Percentiles rank a stretch among this genome's conserved stretches.
Evolutionary conservation across 805 yeast species (phyloP).

Genomic region (Starmerella floris): DNA sequence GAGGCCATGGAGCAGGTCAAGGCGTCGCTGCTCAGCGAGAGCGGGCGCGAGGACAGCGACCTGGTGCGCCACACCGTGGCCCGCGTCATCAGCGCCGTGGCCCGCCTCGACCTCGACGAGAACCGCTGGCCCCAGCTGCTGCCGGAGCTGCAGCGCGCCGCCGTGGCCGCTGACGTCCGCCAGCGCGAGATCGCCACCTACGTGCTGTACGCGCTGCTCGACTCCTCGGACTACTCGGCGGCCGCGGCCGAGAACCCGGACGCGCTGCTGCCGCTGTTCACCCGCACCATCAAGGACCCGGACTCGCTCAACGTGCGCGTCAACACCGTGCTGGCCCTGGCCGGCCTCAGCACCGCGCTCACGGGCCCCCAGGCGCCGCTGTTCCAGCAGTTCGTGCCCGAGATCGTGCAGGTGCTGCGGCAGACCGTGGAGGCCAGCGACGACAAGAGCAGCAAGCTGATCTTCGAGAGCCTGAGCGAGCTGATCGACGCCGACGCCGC

Average conservation of each 20-base stretch:
- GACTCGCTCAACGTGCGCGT: conserved; percentile 63
- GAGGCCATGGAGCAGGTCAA: conserved; percentile 48
- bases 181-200: conserved; percentile 72
- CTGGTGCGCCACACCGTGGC: conserved; percentile 79
- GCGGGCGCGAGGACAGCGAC: conserved; percentile 50
- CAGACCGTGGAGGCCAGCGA: conserved; percentile 62
- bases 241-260: conserved; percentile 28
- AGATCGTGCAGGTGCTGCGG: conserved; percentile 67
- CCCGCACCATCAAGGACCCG: conserved; percentile 47
- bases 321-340: conserved; percentile 69
- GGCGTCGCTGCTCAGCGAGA: conserved; percentile 50
- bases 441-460: conserved; percentile 51
- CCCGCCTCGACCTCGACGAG: conserved; percentile 55
- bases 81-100: conserved; percentile 78
- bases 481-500: conserved; percentile 63
- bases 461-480: conserved; percentile 76
- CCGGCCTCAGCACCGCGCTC: conserved; percentile 51
- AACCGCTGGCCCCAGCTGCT: conserved; percentile 66
- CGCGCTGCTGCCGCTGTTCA: conserved; percentile 60
- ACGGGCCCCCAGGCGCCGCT: conserved; percentile 31
- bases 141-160: conserved; percentile 54
- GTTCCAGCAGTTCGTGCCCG: conserved; percentile 59
- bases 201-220: conserved; percentile 64
- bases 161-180: conserved; percentile 43
- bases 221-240: conserved; percentile 27